phyloP scores from a whole-genome alignment of 2,329 filamentous ascomycete genomes.

The Rhinocladiella similis region DNA sequence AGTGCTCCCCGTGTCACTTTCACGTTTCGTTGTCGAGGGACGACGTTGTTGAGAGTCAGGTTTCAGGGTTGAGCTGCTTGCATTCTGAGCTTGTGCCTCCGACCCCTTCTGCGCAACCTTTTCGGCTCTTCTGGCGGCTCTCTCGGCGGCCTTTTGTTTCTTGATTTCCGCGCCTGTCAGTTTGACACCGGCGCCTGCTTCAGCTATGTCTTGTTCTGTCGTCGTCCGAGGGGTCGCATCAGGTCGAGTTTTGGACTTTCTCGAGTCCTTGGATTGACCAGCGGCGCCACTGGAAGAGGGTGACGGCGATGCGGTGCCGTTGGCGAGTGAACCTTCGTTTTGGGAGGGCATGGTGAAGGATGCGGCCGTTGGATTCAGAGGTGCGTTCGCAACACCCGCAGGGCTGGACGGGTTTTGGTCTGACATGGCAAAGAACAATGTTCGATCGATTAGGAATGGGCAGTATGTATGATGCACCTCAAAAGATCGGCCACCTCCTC shows the following conservation, averaged over 20 bases:
- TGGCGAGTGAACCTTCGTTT: not conserved
- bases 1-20: conserved; percentile 31
- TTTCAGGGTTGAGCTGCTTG: conserved; percentile 29
- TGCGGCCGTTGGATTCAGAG: conserved; percentile 25
- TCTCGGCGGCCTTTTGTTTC: conserved; percentile 86
- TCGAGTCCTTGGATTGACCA: conserved; percentile 6
- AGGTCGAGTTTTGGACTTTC: conserved; percentile 15
- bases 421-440: conserved; percentile 6
- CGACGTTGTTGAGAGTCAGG: conserved; percentile 25
- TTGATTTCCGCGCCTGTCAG: conserved; percentile 71
- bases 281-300: not conserved
- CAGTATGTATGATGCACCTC: not conserved
- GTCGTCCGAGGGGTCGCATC: conserved; percentile 15
- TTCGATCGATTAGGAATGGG: not conserved
- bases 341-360: conserved; percentile 24
- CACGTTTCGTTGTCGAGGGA: conserved; percentile 20
- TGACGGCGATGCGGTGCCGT: conserved; percentile 1
- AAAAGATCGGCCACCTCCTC: not conserved
- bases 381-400: not conserved
- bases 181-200: conserved; percentile 35
- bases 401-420: conserved; percentile 10
- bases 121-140: conserved; percentile 75
- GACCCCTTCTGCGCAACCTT: conserved; percentile 56
- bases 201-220: conserved; percentile 26
- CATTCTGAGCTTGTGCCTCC: conserved; percentile 32